Evolutionary conservation across 306 rosid species (phyloP).

Genomic region (Luffa aegyptiaca): DNA sequence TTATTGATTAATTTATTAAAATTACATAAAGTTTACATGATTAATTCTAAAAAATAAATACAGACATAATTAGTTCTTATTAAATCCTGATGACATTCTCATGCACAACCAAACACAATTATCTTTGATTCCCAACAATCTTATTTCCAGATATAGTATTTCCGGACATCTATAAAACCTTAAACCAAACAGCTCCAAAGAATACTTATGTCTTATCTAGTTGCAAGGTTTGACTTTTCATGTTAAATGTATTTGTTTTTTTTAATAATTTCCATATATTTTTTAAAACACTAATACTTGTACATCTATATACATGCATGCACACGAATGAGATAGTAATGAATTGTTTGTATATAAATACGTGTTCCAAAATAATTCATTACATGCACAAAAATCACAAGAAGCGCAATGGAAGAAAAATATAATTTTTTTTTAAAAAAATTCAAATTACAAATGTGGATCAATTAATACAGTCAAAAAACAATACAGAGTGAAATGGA

Average conservation of each 20-base stretch:
- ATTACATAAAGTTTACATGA: too few relatives aligned
- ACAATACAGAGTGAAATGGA: conserved; percentile 4
- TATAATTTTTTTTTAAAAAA: not conserved
- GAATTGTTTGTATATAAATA: not conserved
- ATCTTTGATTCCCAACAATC: too few relatives aligned
- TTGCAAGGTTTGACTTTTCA: not conserved
- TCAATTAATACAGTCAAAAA: conserved; percentile 4
- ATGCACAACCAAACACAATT: too few relatives aligned
- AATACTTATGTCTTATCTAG: not conserved
- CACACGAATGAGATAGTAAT: not conserved
- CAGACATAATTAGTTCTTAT: too few relatives aligned
- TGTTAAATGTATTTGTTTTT: not conserved
- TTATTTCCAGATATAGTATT: too few relatives aligned
- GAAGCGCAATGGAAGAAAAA: not conserved
- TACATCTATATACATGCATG: not conserved
- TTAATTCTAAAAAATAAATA: too few relatives aligned
- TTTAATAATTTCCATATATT: not conserved
- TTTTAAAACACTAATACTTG: not conserved
- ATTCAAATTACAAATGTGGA: not conserved
- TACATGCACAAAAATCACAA: not conserved
- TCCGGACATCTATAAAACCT: too few relatives aligned
- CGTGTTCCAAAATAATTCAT: not conserved
- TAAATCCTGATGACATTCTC: too few relatives aligned
- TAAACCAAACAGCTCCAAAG: not conserved
- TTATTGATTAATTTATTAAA: too few relatives aligned